Evolutionary conservation across 2,329 filamentous ascomycete species (phyloP), one percentile per base, ranked within the genome.

Genomic region (Tolypocladium paradoxum): DNA sequence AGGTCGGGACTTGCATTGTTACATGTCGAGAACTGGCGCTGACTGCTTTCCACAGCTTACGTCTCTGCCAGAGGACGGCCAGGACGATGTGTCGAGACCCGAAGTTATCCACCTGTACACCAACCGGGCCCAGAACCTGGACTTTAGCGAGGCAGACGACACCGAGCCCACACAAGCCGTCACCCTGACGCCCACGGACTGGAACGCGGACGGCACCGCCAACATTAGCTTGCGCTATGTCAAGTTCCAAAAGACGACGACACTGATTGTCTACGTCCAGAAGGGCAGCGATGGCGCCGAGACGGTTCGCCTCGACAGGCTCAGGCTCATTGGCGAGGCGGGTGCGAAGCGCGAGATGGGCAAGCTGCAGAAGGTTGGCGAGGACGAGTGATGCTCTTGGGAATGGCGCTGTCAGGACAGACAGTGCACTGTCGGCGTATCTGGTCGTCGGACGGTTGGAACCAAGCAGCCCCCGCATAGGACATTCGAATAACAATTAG

Each of bases 191-290:
- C 75, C 84, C 47, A 77, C 79, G 51, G 89, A 96, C 64, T 99
- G 93, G 92, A 88, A 90, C 68, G 75, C 78, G 46, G 82, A 88
- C 16, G 86, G 84, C 50, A 92, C 88, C 9, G 86, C 83, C 16
- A 87, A 77, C 62, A 73, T 92, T 52, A 72, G 79, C 46, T 73
- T 97, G 62, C 87, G 91, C 16, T 96, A 92, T 65, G 93, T 99
- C 71, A 96, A 96, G 74, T 99, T 97, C 76, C 93, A 97, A 73
- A 95, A 90, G 65, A 87, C 96, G 52, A 87, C 83, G 55, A 93
- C 85, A 56, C 66, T 99, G 62, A 86, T 95, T 20, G 62, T 99
- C 12, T 99, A 96, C 68, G 84, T 99, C 35, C 87, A 88, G 52
- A 85, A 95, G 66, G 91, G 90, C 2, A 88, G 92, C 52, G 85